Conservation (phyloP, 2,329 filamentous ascomycete genomes). For the Phaeosphaeriaceae sp. region DNA sequence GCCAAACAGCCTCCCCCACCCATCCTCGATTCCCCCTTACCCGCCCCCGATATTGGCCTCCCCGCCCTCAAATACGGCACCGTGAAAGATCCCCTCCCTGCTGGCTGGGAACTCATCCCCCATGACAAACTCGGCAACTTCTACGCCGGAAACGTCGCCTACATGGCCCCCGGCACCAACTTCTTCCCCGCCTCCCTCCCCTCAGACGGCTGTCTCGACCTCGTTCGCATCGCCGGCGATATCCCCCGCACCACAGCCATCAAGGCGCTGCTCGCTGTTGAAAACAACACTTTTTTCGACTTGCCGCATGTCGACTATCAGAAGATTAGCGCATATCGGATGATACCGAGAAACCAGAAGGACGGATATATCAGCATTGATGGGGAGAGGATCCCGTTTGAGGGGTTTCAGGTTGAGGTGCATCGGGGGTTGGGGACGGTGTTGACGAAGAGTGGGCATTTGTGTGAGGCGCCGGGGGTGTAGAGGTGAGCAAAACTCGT, state of each 20-base stretch:
- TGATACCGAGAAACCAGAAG: constrained; percentile 70
- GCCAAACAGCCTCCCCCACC: constrained; percentile 27
- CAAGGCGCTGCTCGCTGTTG: constrained; percentile 73
- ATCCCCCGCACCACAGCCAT: constrained; percentile 71
- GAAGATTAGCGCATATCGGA: constrained; percentile 86
- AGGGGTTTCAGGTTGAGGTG: constrained; percentile 89
- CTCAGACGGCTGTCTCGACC: constrained; percentile 83
- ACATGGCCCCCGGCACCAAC: constrained; percentile 84
- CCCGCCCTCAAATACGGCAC: constrained; percentile 81
- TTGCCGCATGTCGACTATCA: constrained; percentile 77
- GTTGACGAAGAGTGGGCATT: constrained; percentile 74
- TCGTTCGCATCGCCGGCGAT: constrained; percentile 80
- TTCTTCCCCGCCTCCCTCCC: constrained; percentile 87
- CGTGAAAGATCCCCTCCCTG: constrained; percentile 75
- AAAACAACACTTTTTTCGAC: constrained; percentile 79
- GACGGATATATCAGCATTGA: constrained; percentile 90
- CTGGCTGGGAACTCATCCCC: constrained; percentile 75
- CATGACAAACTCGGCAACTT: constrained; percentile 87
- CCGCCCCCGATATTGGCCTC: constrained; percentile 54
- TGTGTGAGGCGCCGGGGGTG: constrained; percentile 67
- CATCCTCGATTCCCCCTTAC: constrained; percentile 32
- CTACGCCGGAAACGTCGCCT: constrained; percentile 93
- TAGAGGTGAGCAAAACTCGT: constrained; percentile 12
- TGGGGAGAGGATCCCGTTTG: constrained; percentile 85
- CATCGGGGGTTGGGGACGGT: constrained; percentile 82